Evolutionary conservation across 805 yeast species (phyloP).

Genomic region (Scheffersomyces stipitis): DNA sequence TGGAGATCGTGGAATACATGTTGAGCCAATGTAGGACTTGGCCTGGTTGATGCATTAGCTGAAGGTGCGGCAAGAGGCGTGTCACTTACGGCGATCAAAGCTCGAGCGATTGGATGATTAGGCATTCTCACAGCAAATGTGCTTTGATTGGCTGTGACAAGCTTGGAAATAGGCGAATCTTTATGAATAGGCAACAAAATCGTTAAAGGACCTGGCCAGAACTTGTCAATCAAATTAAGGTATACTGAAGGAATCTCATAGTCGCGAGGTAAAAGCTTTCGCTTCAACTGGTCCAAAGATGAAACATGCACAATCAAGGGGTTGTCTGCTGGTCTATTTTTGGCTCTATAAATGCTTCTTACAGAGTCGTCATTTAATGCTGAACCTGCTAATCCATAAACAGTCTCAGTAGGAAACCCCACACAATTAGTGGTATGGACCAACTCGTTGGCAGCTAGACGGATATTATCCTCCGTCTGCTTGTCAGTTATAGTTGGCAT

Average conservation of each 20-base stretch:
- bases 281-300: slow-evolving; percentile 66
- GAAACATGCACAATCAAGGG: slow-evolving; percentile 91
- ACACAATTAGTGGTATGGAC: slow-evolving; percentile 57
- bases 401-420: slow-evolving; percentile 97
- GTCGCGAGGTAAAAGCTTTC: slow-evolving; percentile 51
- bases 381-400: slow-evolving; percentile 92
- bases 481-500: slow-evolving; percentile 50
- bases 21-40: slow-evolving; percentile 85
- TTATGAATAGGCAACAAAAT: slow-evolving; percentile 66
- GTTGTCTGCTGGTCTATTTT: slow-evolving; percentile 92
- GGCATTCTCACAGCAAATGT: slow-evolving; percentile 95
- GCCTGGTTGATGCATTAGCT: slow-evolving; percentile 94
- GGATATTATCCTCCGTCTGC: slow-evolving; percentile 50
- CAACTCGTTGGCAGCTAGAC: slow-evolving; percentile 59
- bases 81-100: slow-evolving; percentile 79
- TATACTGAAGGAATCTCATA: slow-evolving; percentile 68
- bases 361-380: slow-evolving; percentile 76
- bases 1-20: slow-evolving; percentile 83
- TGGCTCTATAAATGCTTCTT: slow-evolving; percentile 75
- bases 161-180: slow-evolving; percentile 55
- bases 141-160: slow-evolving; percentile 82
- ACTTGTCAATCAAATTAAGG: slow-evolving; percentile 56
- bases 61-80: slow-evolving; percentile 96
- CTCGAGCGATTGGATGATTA: slow-evolving; percentile 82
- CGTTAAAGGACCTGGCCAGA: slow-evolving; percentile 98